Conservation (phyloP, 306 rosid genomes). For the Carpinus viminea region DNA sequence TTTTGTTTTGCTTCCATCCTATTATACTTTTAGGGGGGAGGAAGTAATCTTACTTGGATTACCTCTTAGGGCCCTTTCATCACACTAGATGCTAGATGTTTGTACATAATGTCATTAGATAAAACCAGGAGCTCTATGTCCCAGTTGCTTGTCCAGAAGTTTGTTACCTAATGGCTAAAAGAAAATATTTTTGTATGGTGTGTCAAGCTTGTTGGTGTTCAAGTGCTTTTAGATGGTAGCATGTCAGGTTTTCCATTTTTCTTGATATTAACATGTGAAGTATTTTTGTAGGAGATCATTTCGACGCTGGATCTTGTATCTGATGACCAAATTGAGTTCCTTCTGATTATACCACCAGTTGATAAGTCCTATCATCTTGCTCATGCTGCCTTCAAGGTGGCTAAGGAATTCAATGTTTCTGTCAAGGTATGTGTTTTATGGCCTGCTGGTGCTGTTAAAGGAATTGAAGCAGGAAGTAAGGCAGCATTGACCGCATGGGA, state of each 20-base stretch:
- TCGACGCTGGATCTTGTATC: conserved; percentile 79
- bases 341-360: conserved; percentile 69
- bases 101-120: not conserved
- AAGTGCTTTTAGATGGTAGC: not conserved
- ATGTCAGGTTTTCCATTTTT: conserved; percentile 14
- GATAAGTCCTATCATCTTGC: conserved; percentile 61
- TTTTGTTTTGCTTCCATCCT: not conserved
- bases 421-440: conserved; percentile 67
- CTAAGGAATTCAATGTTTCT: conserved; percentile 53
- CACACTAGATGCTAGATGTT: not conserved
- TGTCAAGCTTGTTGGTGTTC: not conserved
- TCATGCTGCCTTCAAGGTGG: conserved; percentile 59
- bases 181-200: not conserved
- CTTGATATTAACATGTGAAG: not conserved
- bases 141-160: not conserved
- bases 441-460: conserved; percentile 43
- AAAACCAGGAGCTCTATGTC: not conserved
- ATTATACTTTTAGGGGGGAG: conserved; percentile 5
- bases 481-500: conserved; percentile 59
- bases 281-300: conserved; percentile 46
- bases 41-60: not conserved
- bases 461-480: conserved; percentile 44
- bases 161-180: not conserved
- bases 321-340: conserved; percentile 65
- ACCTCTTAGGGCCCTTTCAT: not conserved